These are phyloP conservation scores for Lodderomyces orthopsilosis DNA, from an alignment of 1,139 yeast genomes.

Conservation along the genomic window DNA sequence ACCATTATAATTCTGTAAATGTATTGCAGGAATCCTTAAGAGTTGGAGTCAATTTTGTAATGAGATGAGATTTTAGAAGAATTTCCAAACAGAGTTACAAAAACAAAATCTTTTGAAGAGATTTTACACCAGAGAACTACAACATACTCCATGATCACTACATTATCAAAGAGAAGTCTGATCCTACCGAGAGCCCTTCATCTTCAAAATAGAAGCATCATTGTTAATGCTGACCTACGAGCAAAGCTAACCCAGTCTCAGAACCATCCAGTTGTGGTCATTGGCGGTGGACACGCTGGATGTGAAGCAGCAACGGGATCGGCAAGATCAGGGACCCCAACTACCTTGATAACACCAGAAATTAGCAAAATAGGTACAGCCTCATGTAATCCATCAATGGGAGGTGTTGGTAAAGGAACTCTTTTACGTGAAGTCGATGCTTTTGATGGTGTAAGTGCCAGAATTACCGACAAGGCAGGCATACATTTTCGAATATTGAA, in stretches of 20 bases:
- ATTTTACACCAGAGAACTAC: too few relatives aligned
- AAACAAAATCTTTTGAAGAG: background rate
- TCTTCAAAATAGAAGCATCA: conserved; percentile 19
- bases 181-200: conserved; percentile 1
- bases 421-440: conserved; percentile 92
- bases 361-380: conserved; percentile 83
- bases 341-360: conserved; percentile 77
- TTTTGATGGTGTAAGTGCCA: conserved; percentile 84
- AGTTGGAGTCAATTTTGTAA: background rate
- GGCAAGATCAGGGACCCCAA: conserved; percentile 75
- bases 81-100: background rate
- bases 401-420: conserved; percentile 98
- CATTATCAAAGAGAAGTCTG: background rate
- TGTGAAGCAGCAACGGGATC: conserved; percentile 96
- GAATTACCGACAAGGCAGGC: conserved; percentile 87
- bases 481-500: conserved; percentile 87
- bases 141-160: background rate
- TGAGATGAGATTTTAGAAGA: background rate
- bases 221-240: conserved; percentile 39
- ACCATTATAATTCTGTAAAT: conserved; percentile 5
- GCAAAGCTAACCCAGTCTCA: conserved; percentile 28
- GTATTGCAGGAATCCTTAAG: background rate
- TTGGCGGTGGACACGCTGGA: conserved; percentile 99
- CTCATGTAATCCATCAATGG: conserved; percentile 96
- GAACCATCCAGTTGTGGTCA: conserved; percentile 69